Percentiles rank a stretch among this genome's conserved stretches.
phyloP scores from a whole-genome alignment of 345 rosid species.

The Salix arbutifolia region DNA sequence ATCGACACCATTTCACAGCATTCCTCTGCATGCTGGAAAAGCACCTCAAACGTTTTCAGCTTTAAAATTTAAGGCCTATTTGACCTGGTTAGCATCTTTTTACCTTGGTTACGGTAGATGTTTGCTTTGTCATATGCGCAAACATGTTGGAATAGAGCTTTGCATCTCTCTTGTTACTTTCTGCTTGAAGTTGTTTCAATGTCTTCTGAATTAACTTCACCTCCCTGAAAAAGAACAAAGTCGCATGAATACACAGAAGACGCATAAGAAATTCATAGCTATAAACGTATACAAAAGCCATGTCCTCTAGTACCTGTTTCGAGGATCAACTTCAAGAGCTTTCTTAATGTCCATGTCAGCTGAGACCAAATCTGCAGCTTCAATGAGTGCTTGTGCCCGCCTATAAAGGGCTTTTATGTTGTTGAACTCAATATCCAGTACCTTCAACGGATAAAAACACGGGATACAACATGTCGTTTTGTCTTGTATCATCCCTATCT shows the following conservation, averaged over 20 bases:
- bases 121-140: constrained; percentile 21
- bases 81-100: not conserved
- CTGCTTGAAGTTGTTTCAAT: constrained; percentile 43
- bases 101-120: constrained; percentile 33
- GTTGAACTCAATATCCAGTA: constrained; percentile 42
- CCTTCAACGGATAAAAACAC: constrained; percentile 29
- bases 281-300: not conserved
- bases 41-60: not conserved
- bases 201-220: constrained; percentile 41
- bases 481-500: no score
- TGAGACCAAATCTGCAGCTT: constrained; percentile 38
- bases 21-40: not conserved
- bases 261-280: not conserved
- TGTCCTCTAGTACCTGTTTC: constrained; percentile 37
- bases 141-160: constrained; percentile 52
- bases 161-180: constrained; percentile 52
- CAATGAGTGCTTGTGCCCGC: constrained; percentile 56
- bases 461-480: not conserved
- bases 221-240: constrained; percentile 36
- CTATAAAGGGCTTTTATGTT: constrained; percentile 60
- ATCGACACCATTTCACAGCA: not conserved
- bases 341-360: constrained; percentile 54
- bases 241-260: not conserved
- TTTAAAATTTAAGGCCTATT: not conserved
- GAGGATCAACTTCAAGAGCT: constrained; percentile 51